These are phyloP conservation scores for Cordyceps tenuipes DNA, from an alignment of 2,329 filamentous ascomycete species.

Conservation along the genomic window DNA sequence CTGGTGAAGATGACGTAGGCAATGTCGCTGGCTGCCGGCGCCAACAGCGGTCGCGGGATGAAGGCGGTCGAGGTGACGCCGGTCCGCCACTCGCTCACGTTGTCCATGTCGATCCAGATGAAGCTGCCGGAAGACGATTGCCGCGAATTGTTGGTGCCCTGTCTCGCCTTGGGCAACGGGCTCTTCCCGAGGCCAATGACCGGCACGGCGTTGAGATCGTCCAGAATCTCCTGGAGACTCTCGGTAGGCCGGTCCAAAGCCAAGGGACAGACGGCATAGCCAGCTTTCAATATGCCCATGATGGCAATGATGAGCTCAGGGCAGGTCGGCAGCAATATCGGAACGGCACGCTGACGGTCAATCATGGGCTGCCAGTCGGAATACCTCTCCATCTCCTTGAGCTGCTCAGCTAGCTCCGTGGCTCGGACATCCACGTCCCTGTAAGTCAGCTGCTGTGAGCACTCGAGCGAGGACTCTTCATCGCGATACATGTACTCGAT, in stretches of 20 bases:
- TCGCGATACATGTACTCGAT: not conserved
- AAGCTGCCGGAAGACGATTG: constrained; percentile 13
- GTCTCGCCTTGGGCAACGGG: constrained; percentile 10
- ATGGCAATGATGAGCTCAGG: constrained; percentile 8
- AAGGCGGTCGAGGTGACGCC: not conserved
- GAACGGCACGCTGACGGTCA: constrained; percentile 7
- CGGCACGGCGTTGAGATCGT: not conserved
- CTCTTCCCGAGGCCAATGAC: constrained; percentile 14
- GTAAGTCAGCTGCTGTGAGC: not conserved
- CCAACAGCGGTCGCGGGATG: not conserved
- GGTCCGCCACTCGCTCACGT: not conserved
- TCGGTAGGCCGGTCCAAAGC: not conserved
- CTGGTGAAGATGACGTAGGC: constrained; percentile 36
- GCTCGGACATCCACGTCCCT: not conserved
- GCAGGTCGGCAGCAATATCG: constrained; percentile 2
- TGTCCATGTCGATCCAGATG: constrained; percentile 6
- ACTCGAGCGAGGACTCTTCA: not conserved
- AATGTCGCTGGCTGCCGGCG: constrained; percentile 19
- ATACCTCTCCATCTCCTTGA: not conserved
- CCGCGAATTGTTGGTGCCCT: constrained; percentile 13
- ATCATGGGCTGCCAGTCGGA: constrained; percentile 3
- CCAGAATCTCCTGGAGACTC: not conserved
- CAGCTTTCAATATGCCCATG: constrained; percentile 13
- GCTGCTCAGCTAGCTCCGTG: not conserved
- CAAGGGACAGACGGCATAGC: not conserved